A percentile compares a stretch with the other conserved stretches of the same genome.
phyloP scores from a whole-genome alignment of 2,329 filamentous ascomycete species.

The Biscogniauxia mediterranea region DNA sequence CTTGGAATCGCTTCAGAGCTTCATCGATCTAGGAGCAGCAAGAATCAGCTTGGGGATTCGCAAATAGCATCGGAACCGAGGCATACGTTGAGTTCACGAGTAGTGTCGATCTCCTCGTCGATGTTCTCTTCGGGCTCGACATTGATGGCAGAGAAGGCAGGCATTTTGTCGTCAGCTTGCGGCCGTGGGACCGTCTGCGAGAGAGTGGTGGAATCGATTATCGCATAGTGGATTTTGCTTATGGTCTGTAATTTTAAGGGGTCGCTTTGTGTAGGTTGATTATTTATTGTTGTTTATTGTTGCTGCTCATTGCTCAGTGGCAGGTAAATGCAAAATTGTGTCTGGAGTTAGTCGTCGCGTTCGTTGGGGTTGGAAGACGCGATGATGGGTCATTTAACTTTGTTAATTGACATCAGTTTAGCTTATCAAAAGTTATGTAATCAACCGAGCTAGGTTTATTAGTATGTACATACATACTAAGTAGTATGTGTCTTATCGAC shows the following conservation, averaged over 20 bases:
- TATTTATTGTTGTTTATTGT: no score
- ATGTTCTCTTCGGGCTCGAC: slow-evolving; percentile 88
- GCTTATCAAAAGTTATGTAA: no score
- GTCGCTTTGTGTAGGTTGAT: no score
- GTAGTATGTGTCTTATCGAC: no score
- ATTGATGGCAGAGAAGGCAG: slow-evolving; percentile 83
- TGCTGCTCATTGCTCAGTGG: no score
- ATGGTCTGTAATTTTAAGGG: neutral
- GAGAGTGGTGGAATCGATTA: neutral
- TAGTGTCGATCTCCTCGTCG: slow-evolving; percentile 91
- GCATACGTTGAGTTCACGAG: slow-evolving; percentile 79
- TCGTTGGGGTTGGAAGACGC: no score
- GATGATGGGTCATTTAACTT: no score
- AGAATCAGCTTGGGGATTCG: neutral
- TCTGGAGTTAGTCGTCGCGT: no score
- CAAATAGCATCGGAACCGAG: neutral
- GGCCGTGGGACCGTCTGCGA: neutral
- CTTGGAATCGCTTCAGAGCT: slow-evolving; percentile 90
- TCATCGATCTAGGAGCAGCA: slow-evolving; percentile 71
- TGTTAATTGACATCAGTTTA: no score
- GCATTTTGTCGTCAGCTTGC: slow-evolving; percentile 19
- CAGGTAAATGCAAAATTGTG: no score
- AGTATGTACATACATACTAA: no score
- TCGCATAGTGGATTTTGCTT: neutral
- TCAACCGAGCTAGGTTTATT: no score